Conservation (phyloP, 768 basidiomycete species). For the Vishniacozyma victoriae region DNA sequence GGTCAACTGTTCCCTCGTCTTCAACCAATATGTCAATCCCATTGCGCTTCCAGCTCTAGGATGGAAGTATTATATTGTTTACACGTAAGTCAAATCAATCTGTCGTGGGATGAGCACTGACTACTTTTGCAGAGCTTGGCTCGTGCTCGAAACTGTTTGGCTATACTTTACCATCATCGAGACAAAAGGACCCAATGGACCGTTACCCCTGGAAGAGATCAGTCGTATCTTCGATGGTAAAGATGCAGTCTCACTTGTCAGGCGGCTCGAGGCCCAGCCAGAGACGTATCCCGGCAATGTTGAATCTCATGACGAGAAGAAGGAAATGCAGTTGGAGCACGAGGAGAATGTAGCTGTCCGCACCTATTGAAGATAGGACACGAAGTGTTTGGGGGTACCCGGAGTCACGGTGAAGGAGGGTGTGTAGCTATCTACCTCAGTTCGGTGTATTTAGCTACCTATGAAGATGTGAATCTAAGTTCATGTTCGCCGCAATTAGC, state of each 20-base stretch:
- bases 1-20: slow-evolving; percentile 24
- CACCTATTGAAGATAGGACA: too few relatives aligned
- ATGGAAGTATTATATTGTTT: slow-evolving; percentile 34
- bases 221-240: slow-evolving; percentile 20
- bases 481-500: too few relatives aligned
- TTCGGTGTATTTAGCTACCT: too few relatives aligned
- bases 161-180: slow-evolving; percentile 29
- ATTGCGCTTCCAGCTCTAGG: slow-evolving; percentile 29
- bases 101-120: neutral
- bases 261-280: neutral
- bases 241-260: neutral
- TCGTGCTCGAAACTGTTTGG: slow-evolving; percentile 7
- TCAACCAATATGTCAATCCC: slow-evolving; percentile 39
- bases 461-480: too few relatives aligned
- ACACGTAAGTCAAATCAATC: neutral
- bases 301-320: too few relatives aligned
- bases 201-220: slow-evolving; percentile 24
- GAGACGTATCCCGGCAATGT: neutral
- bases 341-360: too few relatives aligned
- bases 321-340: too few relatives aligned
- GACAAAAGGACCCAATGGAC: slow-evolving; percentile 20
- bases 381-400: too few relatives aligned
- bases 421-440: too few relatives aligned
- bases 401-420: too few relatives aligned
- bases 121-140: neutral